Conservation (phyloP, 768 basidiomycete genomes). For the Mycena floridula region DNA sequence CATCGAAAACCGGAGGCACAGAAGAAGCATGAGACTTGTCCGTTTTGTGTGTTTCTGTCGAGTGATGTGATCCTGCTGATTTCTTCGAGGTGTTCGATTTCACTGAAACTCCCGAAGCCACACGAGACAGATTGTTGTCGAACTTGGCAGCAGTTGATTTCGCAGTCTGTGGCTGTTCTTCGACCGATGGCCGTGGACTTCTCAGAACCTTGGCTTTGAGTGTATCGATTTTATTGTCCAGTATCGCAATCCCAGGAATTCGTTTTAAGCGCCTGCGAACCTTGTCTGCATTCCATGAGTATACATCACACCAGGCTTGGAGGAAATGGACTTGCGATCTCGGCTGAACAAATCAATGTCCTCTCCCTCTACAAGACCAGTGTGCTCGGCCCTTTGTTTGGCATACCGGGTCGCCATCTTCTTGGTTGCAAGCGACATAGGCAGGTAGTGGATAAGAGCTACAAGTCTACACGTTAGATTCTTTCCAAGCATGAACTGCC, state of each 20-base stretch:
- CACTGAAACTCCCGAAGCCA: not conserved
- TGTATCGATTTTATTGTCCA: constrained; percentile 24
- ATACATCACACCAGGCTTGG: too few species aligned
- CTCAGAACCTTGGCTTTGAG: constrained; percentile 21
- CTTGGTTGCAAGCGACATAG: constrained; percentile 58
- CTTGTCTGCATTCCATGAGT: too few species aligned
- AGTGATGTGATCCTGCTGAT: not conserved
- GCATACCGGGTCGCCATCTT: constrained; percentile 40
- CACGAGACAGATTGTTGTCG: not conserved
- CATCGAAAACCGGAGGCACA: constrained; percentile 18
- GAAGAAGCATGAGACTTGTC: too few species aligned
- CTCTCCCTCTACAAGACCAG: constrained; percentile 9
- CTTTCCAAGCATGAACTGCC: not conserved
- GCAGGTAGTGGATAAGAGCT: constrained; percentile 50
- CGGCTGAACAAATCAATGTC: constrained; percentile 33
- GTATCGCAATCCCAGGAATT: too few species aligned
- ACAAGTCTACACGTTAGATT: not conserved
- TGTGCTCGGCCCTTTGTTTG: constrained; percentile 23
- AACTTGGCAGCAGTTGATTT: too few species aligned
- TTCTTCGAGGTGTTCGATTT: too few species aligned
- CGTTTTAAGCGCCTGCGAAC: too few species aligned
- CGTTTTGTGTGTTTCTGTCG: not conserved
- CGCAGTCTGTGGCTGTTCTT: not conserved
- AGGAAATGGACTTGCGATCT: constrained; percentile 17
- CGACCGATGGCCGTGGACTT: constrained; percentile 7